These are phyloP conservation scores for Penicillium oxalicum DNA, from an alignment of 2,329 filamentous ascomycete species.

Conservation along the genomic window DNA sequence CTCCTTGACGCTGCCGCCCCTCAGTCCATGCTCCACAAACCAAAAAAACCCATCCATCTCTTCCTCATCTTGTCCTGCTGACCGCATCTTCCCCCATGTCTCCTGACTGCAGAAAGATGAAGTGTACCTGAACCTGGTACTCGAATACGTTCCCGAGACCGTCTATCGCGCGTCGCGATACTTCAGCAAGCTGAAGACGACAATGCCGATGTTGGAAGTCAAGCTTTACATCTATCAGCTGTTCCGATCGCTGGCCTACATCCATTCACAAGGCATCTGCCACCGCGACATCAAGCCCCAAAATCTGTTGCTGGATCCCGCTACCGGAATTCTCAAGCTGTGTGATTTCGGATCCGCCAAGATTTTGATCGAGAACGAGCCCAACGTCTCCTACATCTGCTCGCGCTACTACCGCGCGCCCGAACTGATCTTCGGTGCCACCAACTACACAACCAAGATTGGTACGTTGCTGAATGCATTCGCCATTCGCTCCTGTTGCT, in stretches of 20 bases:
- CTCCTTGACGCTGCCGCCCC: too few relatives aligned
- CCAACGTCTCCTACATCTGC: constrained; percentile 99
- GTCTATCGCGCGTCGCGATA: constrained; percentile 97
- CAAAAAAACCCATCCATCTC: too few relatives aligned
- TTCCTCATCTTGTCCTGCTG: neutral
- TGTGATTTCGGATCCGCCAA: constrained; percentile 99
- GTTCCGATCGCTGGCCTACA: constrained; percentile 96
- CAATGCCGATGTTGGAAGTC: constrained; percentile 97
- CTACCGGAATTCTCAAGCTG: constrained; percentile 86
- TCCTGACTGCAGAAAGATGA: constrained; percentile 70
- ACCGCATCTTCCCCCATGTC: neutral
- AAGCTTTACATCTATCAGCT: constrained; percentile 99
- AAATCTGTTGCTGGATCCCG: constrained; percentile 88
- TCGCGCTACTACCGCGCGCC: constrained; percentile 97
- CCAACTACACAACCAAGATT: constrained; percentile 99
- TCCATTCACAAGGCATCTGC: constrained; percentile 98
- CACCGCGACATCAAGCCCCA: constrained; percentile 99
- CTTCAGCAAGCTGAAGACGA: constrained; percentile 99
- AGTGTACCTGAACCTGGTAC: constrained; percentile 95
- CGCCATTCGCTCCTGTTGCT: neutral
- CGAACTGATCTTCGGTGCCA: constrained; percentile 96
- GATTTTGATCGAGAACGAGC: constrained; percentile 97
- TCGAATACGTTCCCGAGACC: constrained; percentile 97
- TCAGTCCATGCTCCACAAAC: too few relatives aligned
- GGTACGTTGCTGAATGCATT: constrained; percentile 54